Percentiles rank a stretch among this genome's conserved stretches.
Conservation (phyloP, 192 early-diverging fungal genomes). For the Coemansia guatemalensis region DNA sequence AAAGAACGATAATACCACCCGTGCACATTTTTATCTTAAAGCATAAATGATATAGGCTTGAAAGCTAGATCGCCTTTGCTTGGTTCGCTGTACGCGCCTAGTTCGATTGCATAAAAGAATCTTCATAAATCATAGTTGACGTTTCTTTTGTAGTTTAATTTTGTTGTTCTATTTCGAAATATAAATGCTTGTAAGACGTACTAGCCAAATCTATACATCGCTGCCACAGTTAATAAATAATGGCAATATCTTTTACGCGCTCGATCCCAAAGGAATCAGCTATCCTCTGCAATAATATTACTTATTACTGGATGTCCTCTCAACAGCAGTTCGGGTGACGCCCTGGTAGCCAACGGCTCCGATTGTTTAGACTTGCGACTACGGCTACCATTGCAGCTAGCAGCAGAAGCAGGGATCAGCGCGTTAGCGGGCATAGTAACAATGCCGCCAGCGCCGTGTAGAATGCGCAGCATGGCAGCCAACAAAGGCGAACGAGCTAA, state of each 20-base stretch:
- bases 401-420: conserved; percentile 9
- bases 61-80: too few species aligned
- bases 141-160: neutral
- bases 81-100: neutral
- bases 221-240: neutral
- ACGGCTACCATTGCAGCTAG: neutral
- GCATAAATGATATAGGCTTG: too few species aligned
- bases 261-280: neutral
- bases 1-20: too few species aligned
- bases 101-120: neutral
- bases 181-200: neutral
- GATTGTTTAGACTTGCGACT: neutral
- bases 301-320: conserved; percentile 16
- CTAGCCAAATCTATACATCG: neutral
- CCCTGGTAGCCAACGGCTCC: neutral
- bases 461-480: conserved; percentile 52
- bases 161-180: neutral
- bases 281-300: conserved; percentile 32
- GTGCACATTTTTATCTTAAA: too few species aligned
- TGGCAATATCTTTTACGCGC: neutral
- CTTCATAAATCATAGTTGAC: neutral
- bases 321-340: conserved; percentile 23
- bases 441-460: conserved; percentile 16
- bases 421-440: conserved; percentile 27
- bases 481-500: conserved; percentile 61